Conservation (phyloP, 176 grass and related monocot genomes). For the Areca catechu region DNA sequence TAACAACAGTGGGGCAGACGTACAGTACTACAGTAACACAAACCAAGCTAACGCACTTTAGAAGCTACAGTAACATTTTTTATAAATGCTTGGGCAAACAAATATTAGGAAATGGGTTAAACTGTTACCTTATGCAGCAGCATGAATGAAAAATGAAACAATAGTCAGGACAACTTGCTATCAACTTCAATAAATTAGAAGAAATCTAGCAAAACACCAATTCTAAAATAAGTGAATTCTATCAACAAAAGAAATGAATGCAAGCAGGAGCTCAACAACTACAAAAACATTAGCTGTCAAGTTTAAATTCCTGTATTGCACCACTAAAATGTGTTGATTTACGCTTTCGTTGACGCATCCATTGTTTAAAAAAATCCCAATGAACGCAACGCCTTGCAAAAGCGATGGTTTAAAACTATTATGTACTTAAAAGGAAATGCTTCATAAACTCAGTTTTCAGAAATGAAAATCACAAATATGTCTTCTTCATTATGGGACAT, state of each 20-base stretch:
- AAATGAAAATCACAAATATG: neutral
- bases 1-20: conserved; percentile 27
- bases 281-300: neutral
- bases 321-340: conserved; percentile 22
- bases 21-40: conserved; percentile 7
- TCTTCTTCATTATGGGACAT: neutral
- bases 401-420: neutral
- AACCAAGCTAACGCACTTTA: neutral
- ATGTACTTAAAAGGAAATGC: neutral
- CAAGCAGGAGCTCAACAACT: neutral
- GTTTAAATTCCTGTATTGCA: conserved; percentile 17
- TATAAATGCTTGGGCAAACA: neutral
- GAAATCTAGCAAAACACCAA: neutral
- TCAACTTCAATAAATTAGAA: neutral
- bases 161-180: neutral
- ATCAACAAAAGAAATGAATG: neutral
- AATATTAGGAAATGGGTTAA: too few relatives aligned
- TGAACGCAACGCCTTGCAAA: conserved; percentile 54
- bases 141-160: too few relatives aligned
- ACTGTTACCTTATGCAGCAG: too few relatives aligned
- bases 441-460: neutral
- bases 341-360: conserved; percentile 52
- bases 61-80: neutral
- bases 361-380: conserved; percentile 24
- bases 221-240: neutral